Evolutionary conservation across 2,329 filamentous ascomycete species (phyloP), one percentile per base, ranked within the genome.

Genomic region (Bipolaris oryzae): DNA sequence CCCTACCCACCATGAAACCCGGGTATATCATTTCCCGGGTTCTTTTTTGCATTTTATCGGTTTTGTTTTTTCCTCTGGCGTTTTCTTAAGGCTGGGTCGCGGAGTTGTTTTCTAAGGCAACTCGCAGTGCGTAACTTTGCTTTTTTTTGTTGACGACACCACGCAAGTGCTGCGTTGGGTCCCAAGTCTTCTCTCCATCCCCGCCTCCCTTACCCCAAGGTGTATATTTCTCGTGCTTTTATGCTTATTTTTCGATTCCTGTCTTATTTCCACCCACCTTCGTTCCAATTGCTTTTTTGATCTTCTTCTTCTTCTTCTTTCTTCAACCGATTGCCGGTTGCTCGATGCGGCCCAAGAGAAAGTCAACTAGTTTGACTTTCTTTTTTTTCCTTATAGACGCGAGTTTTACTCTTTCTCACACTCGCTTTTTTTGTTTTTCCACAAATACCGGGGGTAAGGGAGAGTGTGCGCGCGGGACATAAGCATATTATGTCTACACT

Each of bases 161-260:
- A 57, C 55, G 55, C 55, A 57, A 57, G 55, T 54, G 55, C 55
- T 57, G 55, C 55, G 55, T 57, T 50, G 18, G 37, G 38, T 41
- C 38, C 38, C 38, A 41, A 9, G 13, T 5, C 25, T 20, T 20
- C 18, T 25, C 23, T 25, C 15, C 18, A 2, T 9, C 38, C 11
- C 38, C 20, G 11, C 18, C 38, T 6, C 15, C 18, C 13, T 41
- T 41, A 6, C 9, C 18, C 38, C 20, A 41, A 23, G 11, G 20
- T 15, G 9, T 7, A n/a, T 23, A 28, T 10, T 28, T n/a, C 25
- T 28, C 7, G 25, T 28, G 25, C 25, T 10, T 28, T 28, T 35
- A n/a, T 16, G 13, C 34, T 35, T 35, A n/a, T 35, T 35, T 15
- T 35, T 35, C 13, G 13, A 35, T 35, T 7, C 2, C 7, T 35